phyloP scores from a whole-genome alignment of 768 basidiomycete species.

The Serendipita sp. region DNA sequence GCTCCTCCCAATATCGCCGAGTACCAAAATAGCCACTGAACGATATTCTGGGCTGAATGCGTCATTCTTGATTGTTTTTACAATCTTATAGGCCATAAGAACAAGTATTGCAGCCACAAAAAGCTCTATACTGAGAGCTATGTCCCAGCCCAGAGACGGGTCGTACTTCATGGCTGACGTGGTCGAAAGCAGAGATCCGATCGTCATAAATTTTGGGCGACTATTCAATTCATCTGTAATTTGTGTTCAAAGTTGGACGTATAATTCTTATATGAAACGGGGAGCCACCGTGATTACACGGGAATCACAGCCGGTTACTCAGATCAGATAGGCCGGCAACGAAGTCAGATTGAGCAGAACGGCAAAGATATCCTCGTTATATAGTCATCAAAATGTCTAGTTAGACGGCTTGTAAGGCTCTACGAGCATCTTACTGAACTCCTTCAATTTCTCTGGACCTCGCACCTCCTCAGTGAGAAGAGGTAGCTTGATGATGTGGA shows the following conservation, averaged over 20 bases:
- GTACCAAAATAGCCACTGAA: slow-evolving; percentile 75
- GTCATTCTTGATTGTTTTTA: neutral
- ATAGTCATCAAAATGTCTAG: neutral
- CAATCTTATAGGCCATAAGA: neutral
- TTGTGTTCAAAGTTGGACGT: no score
- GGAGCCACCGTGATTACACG: neutral
- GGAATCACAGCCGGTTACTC: neutral
- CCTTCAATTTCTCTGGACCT: slow-evolving; percentile 81
- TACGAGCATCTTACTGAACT: slow-evolving; percentile 85
- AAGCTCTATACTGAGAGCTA: neutral
- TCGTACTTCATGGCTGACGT: slow-evolving; percentile 3
- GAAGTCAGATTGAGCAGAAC: neutral
- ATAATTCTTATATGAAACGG: neutral
- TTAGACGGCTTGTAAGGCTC: slow-evolving; percentile 48
- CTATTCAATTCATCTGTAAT: no score
- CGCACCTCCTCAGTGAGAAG: slow-evolving; percentile 93
- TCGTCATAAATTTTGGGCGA: neutral
- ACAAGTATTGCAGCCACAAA: neutral
- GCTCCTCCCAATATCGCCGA: slow-evolving; percentile 90
- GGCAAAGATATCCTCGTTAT: neutral
- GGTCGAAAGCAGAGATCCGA: neutral
- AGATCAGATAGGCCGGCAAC: no score
- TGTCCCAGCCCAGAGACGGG: slow-evolving; percentile 2
- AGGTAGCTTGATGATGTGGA: slow-evolving; percentile 90
- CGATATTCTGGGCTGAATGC: slow-evolving; percentile 18